Conservation (phyloP, 2,329 filamentous ascomycete species). For the Pestalotiopsis sp. region DNA sequence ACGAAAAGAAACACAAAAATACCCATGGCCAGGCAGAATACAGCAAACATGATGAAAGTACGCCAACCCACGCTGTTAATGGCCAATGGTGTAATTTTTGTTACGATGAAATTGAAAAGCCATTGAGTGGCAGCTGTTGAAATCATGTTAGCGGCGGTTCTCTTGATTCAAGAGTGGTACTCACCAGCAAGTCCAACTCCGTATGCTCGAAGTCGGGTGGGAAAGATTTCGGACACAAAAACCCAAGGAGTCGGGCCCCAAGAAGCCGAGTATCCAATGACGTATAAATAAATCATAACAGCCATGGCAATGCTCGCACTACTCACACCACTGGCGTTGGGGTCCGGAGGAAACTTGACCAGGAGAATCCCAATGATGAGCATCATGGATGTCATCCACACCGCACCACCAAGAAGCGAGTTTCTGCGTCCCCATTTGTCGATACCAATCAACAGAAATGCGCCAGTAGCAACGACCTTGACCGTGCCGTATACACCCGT, state of each 20-base stretch:
- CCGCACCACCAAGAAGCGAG: not conserved
- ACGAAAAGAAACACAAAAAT: conserved; percentile 45
- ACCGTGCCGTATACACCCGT: conserved; percentile 79
- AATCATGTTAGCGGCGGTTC: not conserved
- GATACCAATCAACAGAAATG: conserved; percentile 1
- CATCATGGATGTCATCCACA: not conserved
- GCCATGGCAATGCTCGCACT: conserved; percentile 9
- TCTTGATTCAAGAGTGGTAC: conserved; percentile 13
- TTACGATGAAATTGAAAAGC: conserved; percentile 76
- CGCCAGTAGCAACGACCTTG: conserved; percentile 57
- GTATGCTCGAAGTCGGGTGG: conserved; percentile 48
- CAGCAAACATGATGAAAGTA: conserved; percentile 36
- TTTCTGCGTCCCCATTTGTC: conserved; percentile 3
- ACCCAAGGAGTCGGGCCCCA: conserved; percentile 54
- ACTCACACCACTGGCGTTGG: conserved; percentile 1
- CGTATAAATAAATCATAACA: conserved; percentile 48
- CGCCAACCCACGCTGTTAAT: conserved; percentile 4
- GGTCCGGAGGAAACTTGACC: conserved; percentile 3
- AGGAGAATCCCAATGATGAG: conserved; percentile 5
- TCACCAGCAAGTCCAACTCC: conserved; percentile 47
- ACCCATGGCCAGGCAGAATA: conserved; percentile 40
- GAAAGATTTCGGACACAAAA: conserved; percentile 39
- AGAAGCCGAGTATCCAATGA: conserved; percentile 52
- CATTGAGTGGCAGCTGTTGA: conserved; percentile 64
- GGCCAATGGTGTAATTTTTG: conserved; percentile 31